Evolutionary conservation across 148 eudicot species (phyloP).

Genomic region (Rhododendron williamsianum): DNA sequence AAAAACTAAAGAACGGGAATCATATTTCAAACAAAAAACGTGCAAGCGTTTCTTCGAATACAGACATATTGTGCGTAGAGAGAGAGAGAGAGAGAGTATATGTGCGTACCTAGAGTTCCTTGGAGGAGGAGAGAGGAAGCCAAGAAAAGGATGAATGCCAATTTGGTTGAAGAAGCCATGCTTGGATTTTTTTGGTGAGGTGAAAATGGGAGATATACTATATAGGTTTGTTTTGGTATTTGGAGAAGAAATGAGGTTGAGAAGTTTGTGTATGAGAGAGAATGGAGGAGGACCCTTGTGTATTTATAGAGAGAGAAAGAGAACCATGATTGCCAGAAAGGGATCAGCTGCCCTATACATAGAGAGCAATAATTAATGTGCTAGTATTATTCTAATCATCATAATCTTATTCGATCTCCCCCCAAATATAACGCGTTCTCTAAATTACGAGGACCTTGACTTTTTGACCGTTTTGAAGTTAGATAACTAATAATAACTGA

Average conservation of each 20-base stretch:
- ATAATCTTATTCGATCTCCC: background rate
- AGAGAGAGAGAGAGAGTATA: background rate
- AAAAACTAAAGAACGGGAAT: background rate
- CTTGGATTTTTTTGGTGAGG: background rate
- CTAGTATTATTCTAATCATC: no score
- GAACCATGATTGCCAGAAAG: background rate
- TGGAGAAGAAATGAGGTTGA: background rate
- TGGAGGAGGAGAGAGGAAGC: slow-evolving; percentile 48
- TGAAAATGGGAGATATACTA: no score
- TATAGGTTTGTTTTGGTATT: background rate
- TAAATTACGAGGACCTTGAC: background rate
- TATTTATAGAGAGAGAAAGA: background rate
- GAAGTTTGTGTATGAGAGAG: background rate
- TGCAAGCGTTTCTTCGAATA: background rate
- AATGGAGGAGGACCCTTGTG: background rate
- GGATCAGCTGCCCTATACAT: background rate
- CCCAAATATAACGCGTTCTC: background rate
- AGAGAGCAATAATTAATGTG: background rate
- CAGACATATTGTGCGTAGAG: background rate
- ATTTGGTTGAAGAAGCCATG: slow-evolving; percentile 36
- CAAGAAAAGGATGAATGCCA: slow-evolving; percentile 40
- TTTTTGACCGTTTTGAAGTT: background rate
- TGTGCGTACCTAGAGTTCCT: slow-evolving; percentile 43
- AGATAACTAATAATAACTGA: background rate
- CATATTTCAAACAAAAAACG: background rate